Evolutionary conservation across 192 early-diverging fungal genomes (phyloP).

Genomic region (Backusella westeae): DNA sequence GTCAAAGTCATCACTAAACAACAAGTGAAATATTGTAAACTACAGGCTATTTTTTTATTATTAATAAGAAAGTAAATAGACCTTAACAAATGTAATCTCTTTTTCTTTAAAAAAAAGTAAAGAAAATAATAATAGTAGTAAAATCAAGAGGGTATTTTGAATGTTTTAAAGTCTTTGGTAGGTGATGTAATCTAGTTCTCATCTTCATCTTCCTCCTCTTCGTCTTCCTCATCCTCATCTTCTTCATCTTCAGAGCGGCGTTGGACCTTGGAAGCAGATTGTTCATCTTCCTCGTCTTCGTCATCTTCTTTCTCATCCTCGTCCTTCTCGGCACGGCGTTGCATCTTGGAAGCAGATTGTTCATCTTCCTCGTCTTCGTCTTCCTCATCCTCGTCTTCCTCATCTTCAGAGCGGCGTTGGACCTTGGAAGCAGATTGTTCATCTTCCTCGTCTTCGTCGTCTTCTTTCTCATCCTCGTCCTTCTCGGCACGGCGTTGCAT

Average conservation of each 20-base stretch:
- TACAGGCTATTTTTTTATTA: neutral
- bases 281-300: neutral
- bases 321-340: neutral
- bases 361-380: neutral
- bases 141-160: neutral
- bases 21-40: neutral
- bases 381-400: neutral
- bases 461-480: neutral
- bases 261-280: neutral
- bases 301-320: neutral
- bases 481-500: neutral
- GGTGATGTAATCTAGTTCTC: neutral
- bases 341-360: neutral
- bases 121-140: neutral
- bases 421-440: neutral
- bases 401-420: neutral
- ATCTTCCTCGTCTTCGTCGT: neutral
- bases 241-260: neutral
- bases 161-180: neutral
- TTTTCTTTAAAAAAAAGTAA: neutral
- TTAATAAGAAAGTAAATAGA: neutral
- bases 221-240: neutral
- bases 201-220: neutral
- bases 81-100: neutral
- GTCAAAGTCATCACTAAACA: neutral